Base-by-base conservation (phyloP, 2,329 filamentous ascomycete species). In the Pestalotiopsis sp. region DNA sequence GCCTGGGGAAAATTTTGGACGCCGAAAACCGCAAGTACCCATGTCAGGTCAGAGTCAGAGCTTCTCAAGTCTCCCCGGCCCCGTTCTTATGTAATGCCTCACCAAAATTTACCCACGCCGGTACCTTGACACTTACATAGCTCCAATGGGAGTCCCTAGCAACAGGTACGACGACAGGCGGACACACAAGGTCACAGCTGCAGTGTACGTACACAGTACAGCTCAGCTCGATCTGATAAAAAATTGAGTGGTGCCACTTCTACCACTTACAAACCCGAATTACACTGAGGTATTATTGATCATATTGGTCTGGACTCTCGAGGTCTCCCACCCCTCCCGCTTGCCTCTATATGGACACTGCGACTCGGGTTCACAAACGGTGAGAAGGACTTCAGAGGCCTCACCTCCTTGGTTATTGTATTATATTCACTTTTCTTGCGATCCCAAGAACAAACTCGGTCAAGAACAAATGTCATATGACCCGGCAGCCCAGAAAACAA, bases 1-100 rank as follows among this genome's bases (percentile, higher is more conserved):
- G 63, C 41, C 52, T 58, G 41, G 63, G 61, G 61, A 57, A 66
- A 66, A 66, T 56, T 66, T 66, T 66, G 63, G 63, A 31, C 63
- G 63, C 63, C 63, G 63, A 66, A 38, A 66, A 66, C 31, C 63
- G 63, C 63, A 56, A 40, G 20, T 31, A 49, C 61, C 61, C 61
- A 64, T 64, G 61, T 40, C 20, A 13, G 36, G 40, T 49, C 61
- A 52, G 38, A 64, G 61, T 49, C 61, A 64, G 61, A 64, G n/a
- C 38, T 52, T 31, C 25, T 31, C 25, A 12, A n/a, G 20, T 40
- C 36, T 64, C 61, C 59, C 59, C 12, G 36, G 59, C 27, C 31
- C 23, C 27, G 12, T 23, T 23, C 14, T 64, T 64, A 64, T 64
- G 61, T 64, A 64, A 64, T 52, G 11, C 25, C 40, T 64, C 61